These are phyloP conservation scores for Tephrocybe sp. DNA, from an alignment of 768 basidiomycete species.

Conservation along the genomic window DNA sequence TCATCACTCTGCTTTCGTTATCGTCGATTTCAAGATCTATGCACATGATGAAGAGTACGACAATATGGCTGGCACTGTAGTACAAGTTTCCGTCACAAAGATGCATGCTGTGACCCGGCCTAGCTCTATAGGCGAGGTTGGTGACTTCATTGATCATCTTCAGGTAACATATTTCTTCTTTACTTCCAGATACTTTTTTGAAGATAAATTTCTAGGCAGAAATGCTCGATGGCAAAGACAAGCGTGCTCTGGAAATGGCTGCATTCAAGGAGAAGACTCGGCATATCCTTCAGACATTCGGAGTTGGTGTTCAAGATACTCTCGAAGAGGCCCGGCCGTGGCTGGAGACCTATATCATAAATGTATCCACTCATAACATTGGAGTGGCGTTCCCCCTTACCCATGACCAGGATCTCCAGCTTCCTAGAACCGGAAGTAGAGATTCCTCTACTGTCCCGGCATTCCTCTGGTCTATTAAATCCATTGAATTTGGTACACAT, in stretches of 20 bases:
- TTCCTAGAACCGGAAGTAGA: constrained; percentile 39
- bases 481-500: constrained; percentile 69
- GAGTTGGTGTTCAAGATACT: constrained; percentile 52
- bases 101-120: constrained; percentile 95
- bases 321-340: constrained; percentile 42
- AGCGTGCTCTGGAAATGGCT: constrained; percentile 73
- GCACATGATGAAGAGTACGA: constrained; percentile 28
- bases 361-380: constrained; percentile 60
- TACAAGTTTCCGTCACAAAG: constrained; percentile 64
- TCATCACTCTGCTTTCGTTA: constrained; percentile 80
- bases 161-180: constrained; percentile 48
- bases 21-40: constrained; percentile 65
- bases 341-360: constrained; percentile 56
- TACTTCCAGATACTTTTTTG: background rate
- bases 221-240: constrained; percentile 68
- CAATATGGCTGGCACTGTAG: constrained; percentile 24
- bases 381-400: constrained; percentile 91
- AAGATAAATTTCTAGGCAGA: constrained; percentile 53
- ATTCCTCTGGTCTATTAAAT: constrained; percentile 81
- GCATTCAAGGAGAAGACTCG: constrained; percentile 84
- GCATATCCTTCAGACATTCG: constrained; percentile 72
- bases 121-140: constrained; percentile 87
- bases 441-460: constrained; percentile 61
- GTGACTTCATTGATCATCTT: constrained; percentile 84
- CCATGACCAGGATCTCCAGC: constrained; percentile 55